phyloP scores from a whole-genome alignment of 148 eudicot species.

The Simmondsia chinensis region DNA sequence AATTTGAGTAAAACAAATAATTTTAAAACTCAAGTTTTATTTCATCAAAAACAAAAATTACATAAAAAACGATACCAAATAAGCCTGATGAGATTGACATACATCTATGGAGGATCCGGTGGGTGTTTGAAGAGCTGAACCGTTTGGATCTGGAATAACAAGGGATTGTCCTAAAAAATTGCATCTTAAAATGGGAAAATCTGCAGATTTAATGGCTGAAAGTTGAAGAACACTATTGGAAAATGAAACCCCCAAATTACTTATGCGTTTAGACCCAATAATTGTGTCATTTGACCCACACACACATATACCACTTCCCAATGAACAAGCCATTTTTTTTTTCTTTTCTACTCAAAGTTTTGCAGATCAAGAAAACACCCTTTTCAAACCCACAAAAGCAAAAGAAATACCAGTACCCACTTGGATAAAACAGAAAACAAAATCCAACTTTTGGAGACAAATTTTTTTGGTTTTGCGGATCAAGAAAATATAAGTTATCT shows the following conservation, averaged over 20 bases:
- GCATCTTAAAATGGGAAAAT: slow-evolving; percentile 7
- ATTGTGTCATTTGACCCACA: slow-evolving; percentile 8
- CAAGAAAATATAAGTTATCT: too few species aligned
- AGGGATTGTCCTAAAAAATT: slow-evolving; percentile 21
- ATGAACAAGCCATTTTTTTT: slow-evolving; percentile 23
- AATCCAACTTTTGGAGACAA: too few species aligned
- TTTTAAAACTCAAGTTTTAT: neutral
- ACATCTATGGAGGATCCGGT: slow-evolving; percentile 6
- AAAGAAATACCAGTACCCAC: slow-evolving; percentile 2
- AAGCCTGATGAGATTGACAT: slow-evolving; percentile 18
- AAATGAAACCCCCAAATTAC: neutral
- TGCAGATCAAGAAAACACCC: neutral
- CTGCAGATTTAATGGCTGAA: neutral
- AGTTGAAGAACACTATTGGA: slow-evolving; percentile 8
- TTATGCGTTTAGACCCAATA: slow-evolving; percentile 3
- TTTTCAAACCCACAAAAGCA: neutral
- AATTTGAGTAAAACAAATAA: neutral
- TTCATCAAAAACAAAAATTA: neutral
- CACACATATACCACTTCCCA: slow-evolving; percentile 12
- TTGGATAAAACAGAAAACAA: slow-evolving; percentile 8
- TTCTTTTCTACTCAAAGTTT: too few species aligned
- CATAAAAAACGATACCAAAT: neutral
- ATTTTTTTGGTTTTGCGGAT: too few species aligned
- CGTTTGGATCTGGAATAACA: slow-evolving; percentile 12
- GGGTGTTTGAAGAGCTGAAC: neutral